Evolutionary conservation across 192 early-diverging fungal genomes (phyloP), one percentile per base, ranked within the genome.

Genomic region (Phycomyces blakesleeanus): DNA sequence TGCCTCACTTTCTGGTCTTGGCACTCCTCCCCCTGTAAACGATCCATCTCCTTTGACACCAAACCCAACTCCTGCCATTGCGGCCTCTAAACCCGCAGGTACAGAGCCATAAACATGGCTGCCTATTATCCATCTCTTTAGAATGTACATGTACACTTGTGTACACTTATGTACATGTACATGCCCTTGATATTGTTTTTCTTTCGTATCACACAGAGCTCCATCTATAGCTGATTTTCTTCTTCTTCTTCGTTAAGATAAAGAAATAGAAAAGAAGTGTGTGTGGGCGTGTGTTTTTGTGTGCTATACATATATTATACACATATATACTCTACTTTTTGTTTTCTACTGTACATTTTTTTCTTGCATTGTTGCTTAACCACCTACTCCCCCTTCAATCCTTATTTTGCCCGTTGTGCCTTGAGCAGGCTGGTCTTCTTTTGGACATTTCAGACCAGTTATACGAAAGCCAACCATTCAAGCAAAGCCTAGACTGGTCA

Each of bases 401-500:
- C 27, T 25, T n/a, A n/a, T n/a, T 55, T 26, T 12, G 27, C 26
- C 3, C n/a, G n/a, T n/a, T 34, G 29, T 34, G 29, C 29, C 29
- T 7, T 58, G 56, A 38, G 22, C 38, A 63, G 74, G 74, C n/a
- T 76, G 74, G 74, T 61, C 74, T 0, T 49, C 55, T 34, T 60
- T 63, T 42, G 61, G 61, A 53, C 64, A 67, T 9, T 76, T 76
- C 59, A 55, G 68, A 63, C 74, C 74, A 2, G 64, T 71, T 18
- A 62, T 70, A 34, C 74, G 83, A 50, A 80, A 80, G 56, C 75
- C 78, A 14, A 61, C 69, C 8, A 60, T 75, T 5, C 79, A 75
- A 52, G 76, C 79, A 29, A 82, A 81, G 26, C 78, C 81, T 26
- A 81, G 76, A 51, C 62, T 79, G 9, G 49, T 63, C 15, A 59